phyloP scores from a whole-genome alignment of 306 rosid genomes.

The Lupinus albus region DNA sequence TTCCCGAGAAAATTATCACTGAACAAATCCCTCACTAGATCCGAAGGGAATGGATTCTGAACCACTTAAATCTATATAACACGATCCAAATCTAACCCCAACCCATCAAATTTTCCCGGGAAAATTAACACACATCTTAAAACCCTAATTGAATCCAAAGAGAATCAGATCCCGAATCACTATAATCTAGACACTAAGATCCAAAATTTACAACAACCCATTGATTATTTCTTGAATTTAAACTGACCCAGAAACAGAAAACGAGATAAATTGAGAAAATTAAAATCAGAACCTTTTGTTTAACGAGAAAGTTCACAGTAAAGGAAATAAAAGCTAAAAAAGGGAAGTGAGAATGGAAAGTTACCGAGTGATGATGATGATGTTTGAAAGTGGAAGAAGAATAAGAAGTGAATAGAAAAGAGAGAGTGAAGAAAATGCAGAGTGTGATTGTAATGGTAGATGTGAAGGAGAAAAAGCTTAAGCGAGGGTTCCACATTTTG shows the following conservation, averaged over 20 bases:
- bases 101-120: slow-evolving; percentile 12
- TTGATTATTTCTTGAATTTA: background rate
- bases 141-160: background rate
- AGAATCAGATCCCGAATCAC: background rate
- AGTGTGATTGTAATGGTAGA: slow-evolving; percentile 45
- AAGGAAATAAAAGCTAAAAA: background rate
- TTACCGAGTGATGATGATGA: slow-evolving; percentile 44
- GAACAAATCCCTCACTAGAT: slow-evolving; percentile 20
- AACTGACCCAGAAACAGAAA: slow-evolving; percentile 26
- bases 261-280: background rate
- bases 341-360: slow-evolving; percentile 26
- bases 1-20: slow-evolving; percentile 8
- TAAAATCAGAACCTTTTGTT: slow-evolving; percentile 6
- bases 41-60: slow-evolving; percentile 29
- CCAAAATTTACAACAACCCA: background rate
- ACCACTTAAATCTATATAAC: slow-evolving; percentile 13
- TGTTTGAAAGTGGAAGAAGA: slow-evolving; percentile 50
- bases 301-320: slow-evolving; percentile 4
- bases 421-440: slow-evolving; percentile 54
- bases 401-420: slow-evolving; percentile 55
- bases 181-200: background rate
- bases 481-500: slow-evolving; percentile 42
- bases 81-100: slow-evolving; percentile 41
- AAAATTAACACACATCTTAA: background rate
- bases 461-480: slow-evolving; percentile 45